These are phyloP conservation scores for Mycena citricolor DNA, from an alignment of 1,284 basidiomycete species.

Conservation along the genomic window DNA sequence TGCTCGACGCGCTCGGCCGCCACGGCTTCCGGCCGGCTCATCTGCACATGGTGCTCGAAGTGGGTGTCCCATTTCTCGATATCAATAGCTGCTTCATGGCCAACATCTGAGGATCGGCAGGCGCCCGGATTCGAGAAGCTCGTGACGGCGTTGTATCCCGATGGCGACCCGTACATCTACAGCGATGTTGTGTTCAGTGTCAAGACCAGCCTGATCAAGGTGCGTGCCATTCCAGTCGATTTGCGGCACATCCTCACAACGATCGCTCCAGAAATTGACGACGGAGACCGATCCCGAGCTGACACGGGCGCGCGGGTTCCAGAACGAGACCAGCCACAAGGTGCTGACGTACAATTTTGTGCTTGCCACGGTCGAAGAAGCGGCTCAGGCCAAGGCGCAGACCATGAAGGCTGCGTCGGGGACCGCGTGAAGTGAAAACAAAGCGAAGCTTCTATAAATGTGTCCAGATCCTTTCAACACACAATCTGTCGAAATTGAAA, in stretches of 20 bases:
- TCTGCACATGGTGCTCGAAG: slow-evolving; percentile 72
- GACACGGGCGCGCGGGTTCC: slow-evolving; percentile 61
- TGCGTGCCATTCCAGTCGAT: slow-evolving; percentile 30
- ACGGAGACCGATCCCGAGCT: slow-evolving; percentile 52
- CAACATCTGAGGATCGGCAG: slow-evolving; percentile 22
- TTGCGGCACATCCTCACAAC: background rate
- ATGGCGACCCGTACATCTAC: slow-evolving; percentile 62
- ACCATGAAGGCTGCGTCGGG: slow-evolving; percentile 3
- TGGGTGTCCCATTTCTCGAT: slow-evolving; percentile 18
- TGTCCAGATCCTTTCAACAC: background rate
- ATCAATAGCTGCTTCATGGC: background rate
- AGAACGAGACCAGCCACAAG: slow-evolving; percentile 57
- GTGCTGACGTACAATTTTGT: slow-evolving; percentile 62
- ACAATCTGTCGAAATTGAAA: background rate
- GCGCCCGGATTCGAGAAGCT: slow-evolving; percentile 71
- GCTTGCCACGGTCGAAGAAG: slow-evolving; percentile 55
- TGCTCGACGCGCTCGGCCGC: slow-evolving; percentile 48
- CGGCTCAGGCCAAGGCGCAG: slow-evolving; percentile 33
- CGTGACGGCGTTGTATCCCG: slow-evolving; percentile 73
- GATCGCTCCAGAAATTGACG: slow-evolving; percentile 41
- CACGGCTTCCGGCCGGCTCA: slow-evolving; percentile 76
- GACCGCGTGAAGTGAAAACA: background rate
- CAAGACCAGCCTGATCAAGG: slow-evolving; percentile 53
- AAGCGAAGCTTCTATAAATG: background rate
- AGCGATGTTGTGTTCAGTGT: slow-evolving; percentile 83